Evolutionary conservation across 305 asterid genomes (phyloP).

Genomic region (Fraxinus sp.): DNA sequence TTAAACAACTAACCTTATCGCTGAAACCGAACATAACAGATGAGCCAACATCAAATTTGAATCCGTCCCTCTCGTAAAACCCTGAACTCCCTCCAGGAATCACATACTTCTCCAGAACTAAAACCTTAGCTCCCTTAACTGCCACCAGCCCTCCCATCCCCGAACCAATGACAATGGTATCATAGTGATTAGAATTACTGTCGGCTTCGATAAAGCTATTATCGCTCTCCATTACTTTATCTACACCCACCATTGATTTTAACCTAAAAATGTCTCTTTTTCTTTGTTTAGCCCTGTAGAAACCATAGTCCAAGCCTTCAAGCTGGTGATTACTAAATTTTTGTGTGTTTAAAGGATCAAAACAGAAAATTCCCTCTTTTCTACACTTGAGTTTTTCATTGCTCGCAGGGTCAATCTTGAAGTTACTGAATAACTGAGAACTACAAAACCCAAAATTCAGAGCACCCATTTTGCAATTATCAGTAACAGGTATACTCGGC

Average conservation of each 20-base stretch:
- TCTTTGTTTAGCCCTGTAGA: constrained; percentile 25
- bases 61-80: constrained; percentile 85
- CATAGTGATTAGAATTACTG: constrained; percentile 40
- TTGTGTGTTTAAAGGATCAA: constrained; percentile 29
- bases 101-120: constrained; percentile 90
- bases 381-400: constrained; percentile 31
- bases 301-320: constrained; percentile 29
- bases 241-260: constrained; percentile 53
- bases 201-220: constrained; percentile 26
- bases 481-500: background rate
- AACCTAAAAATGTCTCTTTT: constrained; percentile 30
- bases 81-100: constrained; percentile 99
- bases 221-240: constrained; percentile 34
- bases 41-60: constrained; percentile 93
- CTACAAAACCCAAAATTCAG: constrained; percentile 33
- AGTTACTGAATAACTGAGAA: constrained; percentile 33
- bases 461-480: constrained; percentile 38
- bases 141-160: constrained; percentile 96
- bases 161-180: constrained; percentile 92
- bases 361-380: constrained; percentile 20
- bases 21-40: constrained; percentile 99
- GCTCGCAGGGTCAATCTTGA: constrained; percentile 32
- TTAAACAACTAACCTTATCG: constrained; percentile 68
- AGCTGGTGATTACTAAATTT: constrained; percentile 16
- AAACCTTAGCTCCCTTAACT: constrained; percentile 85